A percentile compares a stretch with the other conserved stretches of the same genome.
These are phyloP conservation scores for Candida namnaoensis DNA, from an alignment of 805 yeast species.

Conservation along the genomic window DNA sequence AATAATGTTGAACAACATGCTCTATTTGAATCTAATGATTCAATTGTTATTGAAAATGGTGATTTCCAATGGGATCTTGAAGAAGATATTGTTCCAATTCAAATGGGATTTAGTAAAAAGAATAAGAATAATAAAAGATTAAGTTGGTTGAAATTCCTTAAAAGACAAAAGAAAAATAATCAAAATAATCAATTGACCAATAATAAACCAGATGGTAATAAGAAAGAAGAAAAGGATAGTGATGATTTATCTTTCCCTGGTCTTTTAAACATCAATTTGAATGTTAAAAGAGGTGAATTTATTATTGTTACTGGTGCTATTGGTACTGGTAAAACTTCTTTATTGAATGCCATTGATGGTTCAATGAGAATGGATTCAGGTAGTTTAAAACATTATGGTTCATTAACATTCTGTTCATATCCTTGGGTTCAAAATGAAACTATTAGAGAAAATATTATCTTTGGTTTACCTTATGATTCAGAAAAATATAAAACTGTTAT, in stretches of 20 bases:
- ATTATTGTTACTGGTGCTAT: conserved; percentile 71
- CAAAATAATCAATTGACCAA: background rate
- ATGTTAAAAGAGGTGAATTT: conserved; percentile 56
- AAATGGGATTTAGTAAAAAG: background rate
- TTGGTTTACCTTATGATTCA: conserved; percentile 50
- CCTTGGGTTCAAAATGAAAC: conserved; percentile 87
- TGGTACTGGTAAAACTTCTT: conserved; percentile 76
- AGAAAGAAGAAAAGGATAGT: conserved; percentile 3
- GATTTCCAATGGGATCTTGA: conserved; percentile 47
- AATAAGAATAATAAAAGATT: background rate
- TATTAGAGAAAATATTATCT: conserved; percentile 62
- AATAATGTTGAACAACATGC: conserved; percentile 16
- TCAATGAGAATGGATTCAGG: conserved; percentile 55
- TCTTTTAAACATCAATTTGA: conserved; percentile 41
- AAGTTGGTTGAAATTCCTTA: conserved; percentile 2
- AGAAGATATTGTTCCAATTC: conserved; percentile 7
- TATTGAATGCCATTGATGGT: conserved; percentile 65
- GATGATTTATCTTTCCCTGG: conserved; percentile 25
- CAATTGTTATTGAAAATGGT: conserved; percentile 37
- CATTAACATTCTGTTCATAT: conserved; percentile 44
- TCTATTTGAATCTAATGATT: conserved; percentile 31
- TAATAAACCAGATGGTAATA: background rate
- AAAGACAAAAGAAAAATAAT: conserved; percentile 1
- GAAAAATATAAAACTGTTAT: conserved; percentile 45
- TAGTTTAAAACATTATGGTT: conserved; percentile 41